A percentile compares a stretch with the other conserved stretches of the same genome.
phyloP scores from a whole-genome alignment of 1,284 basidiomycete species.

The Stereum hirsutum region DNA sequence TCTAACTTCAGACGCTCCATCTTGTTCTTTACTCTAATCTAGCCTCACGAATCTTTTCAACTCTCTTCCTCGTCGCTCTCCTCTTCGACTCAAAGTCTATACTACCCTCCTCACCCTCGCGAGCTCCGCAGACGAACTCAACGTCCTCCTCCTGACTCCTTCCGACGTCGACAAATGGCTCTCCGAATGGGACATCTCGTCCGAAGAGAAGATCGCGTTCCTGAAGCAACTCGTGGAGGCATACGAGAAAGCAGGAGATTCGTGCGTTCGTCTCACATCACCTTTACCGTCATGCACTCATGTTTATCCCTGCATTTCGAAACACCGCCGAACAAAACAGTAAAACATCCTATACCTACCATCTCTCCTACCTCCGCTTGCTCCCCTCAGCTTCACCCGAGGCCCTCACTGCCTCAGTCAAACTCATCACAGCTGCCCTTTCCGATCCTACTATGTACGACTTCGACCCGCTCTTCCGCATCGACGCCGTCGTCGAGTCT shows the following conservation, averaged over 20 bases:
- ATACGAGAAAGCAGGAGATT: slow-evolving; percentile 48
- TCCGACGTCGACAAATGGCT: slow-evolving; percentile 67
- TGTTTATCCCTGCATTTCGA: neutral
- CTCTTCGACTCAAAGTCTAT: slow-evolving; percentile 61
- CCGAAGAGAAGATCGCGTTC: slow-evolving; percentile 63
- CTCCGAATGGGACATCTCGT: slow-evolving; percentile 66
- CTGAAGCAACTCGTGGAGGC: slow-evolving; percentile 58
- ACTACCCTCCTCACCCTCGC: slow-evolving; percentile 60
- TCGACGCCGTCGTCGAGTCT: slow-evolving; percentile 63
- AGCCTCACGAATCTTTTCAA: slow-evolving; percentile 90
- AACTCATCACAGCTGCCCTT: slow-evolving; percentile 59
- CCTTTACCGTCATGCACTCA: neutral
- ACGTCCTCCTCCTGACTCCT: slow-evolving; percentile 55
- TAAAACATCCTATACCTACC: slow-evolving; percentile 53
- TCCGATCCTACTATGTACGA: slow-evolving; percentile 67
- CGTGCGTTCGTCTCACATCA: slow-evolving; percentile 30
- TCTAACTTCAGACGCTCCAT: neutral
- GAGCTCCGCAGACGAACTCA: slow-evolving; percentile 59
- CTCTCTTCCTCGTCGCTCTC: slow-evolving; percentile 60
- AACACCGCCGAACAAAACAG: slow-evolving; percentile 24
- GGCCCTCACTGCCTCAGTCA: slow-evolving; percentile 45
- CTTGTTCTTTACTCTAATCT: slow-evolving; percentile 3
- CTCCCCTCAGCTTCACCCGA: slow-evolving; percentile 43
- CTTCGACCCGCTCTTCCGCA: slow-evolving; percentile 74
- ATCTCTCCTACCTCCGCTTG: slow-evolving; percentile 50